Conservation (phyloP, 352 stramenopile genomes). For the Thalassiosira mediterranea region DNA sequence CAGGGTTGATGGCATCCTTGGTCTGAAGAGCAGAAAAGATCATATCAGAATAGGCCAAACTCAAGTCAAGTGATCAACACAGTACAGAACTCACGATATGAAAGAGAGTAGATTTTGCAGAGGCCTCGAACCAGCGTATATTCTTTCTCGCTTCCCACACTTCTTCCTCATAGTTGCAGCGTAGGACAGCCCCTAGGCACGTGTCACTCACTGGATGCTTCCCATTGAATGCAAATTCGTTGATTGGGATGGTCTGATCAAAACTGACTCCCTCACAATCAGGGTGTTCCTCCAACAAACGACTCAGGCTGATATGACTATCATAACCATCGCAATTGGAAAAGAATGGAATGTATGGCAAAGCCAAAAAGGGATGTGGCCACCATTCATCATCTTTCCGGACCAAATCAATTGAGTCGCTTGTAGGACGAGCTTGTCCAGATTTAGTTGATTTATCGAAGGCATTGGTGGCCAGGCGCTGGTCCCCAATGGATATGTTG, state of each 20-base stretch:
- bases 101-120: constrained; percentile 61
- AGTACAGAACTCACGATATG: constrained; percentile 61
- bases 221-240: constrained; percentile 83
- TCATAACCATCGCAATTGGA: constrained; percentile 95
- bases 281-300: constrained; percentile 93
- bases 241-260: constrained; percentile 90
- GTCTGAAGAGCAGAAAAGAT: constrained; percentile 25
- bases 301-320: constrained; percentile 91
- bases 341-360: constrained; percentile 96
- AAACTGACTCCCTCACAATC: constrained; percentile 89
- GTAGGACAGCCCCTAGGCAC: constrained; percentile 72
- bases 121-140: constrained; percentile 72
- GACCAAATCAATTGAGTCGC: constrained; percentile 39
- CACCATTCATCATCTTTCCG: constrained; percentile 31
- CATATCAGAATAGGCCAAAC: background rate
- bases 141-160: constrained; percentile 56
- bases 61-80: background rate
- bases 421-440: background rate
- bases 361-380: constrained; percentile 53
- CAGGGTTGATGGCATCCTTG: constrained; percentile 49
- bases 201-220: constrained; percentile 37
- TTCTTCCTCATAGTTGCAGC: constrained; percentile 90
- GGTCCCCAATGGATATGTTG: constrained; percentile 91
- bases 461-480: constrained; percentile 7
- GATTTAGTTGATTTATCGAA: constrained; percentile 10